Evolutionary conservation across 192 early-diverging fungal species (phyloP).

Genomic region (Mortierella hygrophila): DNA sequence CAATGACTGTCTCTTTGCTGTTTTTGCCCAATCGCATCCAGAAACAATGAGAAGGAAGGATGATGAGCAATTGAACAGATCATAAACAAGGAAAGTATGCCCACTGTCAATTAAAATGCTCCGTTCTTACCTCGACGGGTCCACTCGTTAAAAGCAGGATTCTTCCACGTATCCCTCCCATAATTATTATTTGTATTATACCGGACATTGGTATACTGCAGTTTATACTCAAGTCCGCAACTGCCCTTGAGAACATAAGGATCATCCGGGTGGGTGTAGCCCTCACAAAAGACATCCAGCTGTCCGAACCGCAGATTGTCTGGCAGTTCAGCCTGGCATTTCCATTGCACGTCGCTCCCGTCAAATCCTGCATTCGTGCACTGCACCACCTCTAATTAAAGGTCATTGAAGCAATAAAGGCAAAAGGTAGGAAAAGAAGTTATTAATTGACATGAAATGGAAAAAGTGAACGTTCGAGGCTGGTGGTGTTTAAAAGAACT

Average conservation of each 20-base stretch:
- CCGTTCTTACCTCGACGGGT: conserved; percentile 19
- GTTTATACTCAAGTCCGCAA: conserved; percentile 61
- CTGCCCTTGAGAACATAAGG: conserved; percentile 56
- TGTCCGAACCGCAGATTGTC: conserved; percentile 56
- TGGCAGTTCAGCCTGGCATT: conserved; percentile 59
- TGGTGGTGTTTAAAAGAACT: too few relatives aligned
- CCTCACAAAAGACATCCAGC: conserved; percentile 58
- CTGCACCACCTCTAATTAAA: conserved; percentile 43
- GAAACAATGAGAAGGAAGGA: neutral
- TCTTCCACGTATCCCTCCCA: neutral
- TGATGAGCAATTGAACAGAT: neutral
- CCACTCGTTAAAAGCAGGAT: conserved; percentile 24
- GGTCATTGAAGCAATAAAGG: neutral
- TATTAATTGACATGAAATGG: neutral
- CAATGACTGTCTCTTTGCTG: conserved; percentile 29
- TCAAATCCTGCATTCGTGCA: conserved; percentile 60
- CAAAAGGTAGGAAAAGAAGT: neutral
- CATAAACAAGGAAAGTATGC: too few relatives aligned
- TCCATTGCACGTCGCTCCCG: conserved; percentile 63
- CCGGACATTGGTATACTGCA: conserved; percentile 31
- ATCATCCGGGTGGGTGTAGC: conserved; percentile 59
- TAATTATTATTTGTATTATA: neutral
- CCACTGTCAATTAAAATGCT: neutral
- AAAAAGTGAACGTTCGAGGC: too few relatives aligned
- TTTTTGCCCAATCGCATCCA: neutral